Evolutionary conservation across 192 early-diverging fungal genomes (phyloP).

Genomic region (Backusella sp.): DNA sequence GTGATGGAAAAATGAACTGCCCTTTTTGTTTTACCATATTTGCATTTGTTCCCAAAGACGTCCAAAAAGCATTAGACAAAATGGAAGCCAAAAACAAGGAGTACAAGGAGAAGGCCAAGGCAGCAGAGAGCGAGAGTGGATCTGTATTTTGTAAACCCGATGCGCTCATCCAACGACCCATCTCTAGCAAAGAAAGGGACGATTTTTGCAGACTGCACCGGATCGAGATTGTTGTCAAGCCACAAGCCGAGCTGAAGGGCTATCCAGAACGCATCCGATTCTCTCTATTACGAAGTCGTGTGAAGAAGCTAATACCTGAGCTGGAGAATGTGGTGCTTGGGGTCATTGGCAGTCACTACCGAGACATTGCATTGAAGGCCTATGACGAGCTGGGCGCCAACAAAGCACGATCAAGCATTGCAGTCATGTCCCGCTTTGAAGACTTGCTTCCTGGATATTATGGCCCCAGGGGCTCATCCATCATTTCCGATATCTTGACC

Average conservation of each 20-base stretch:
- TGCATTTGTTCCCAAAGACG: not conserved
- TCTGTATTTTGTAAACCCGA: not conserved
- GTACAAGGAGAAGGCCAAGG: not conserved
- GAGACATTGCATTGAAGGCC: slow-evolving; percentile 27
- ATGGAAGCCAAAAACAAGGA: not conserved
- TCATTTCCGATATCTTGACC: slow-evolving; percentile 30
- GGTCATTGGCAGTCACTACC: slow-evolving; percentile 27
- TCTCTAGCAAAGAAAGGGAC: not conserved
- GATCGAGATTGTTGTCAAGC: slow-evolving; percentile 37
- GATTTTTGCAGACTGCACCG: slow-evolving; percentile 48
- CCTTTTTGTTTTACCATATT: not conserved
- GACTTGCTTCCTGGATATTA: slow-evolving; percentile 53
- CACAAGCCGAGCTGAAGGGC: slow-evolving; percentile 32
- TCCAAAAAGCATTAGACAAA: not conserved
- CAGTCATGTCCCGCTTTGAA: slow-evolving; percentile 43
- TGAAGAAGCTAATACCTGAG: slow-evolving; percentile 28
- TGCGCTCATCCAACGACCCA: not conserved
- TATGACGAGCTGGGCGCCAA: slow-evolving; percentile 40
- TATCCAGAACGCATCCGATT: slow-evolving; percentile 47
- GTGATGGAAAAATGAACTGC: not conserved
- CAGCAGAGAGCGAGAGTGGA: not conserved
- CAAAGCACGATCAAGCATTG: slow-evolving; percentile 41
- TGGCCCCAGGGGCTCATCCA: slow-evolving; percentile 45
- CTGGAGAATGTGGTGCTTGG: slow-evolving; percentile 35
- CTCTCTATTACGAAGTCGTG: slow-evolving; percentile 24